Evolutionary conservation across 495 filamentous ascomycete genomes (phyloP).

Genomic region (Xylaria scruposa): DNA sequence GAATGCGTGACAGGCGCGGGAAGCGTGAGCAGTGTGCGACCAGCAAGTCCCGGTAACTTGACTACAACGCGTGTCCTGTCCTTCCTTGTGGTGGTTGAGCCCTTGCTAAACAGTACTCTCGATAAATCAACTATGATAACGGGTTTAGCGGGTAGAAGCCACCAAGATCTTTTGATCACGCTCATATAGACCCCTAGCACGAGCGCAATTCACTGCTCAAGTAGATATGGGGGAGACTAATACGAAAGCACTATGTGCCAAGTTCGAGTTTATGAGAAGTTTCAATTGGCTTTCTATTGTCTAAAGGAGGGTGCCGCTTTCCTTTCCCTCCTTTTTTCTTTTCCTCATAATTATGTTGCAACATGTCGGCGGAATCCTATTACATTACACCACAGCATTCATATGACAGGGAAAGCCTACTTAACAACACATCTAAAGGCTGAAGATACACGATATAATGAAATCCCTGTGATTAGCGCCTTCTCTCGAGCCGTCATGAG

Average conservation of each 20-base stretch:
- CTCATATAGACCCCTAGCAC: background rate
- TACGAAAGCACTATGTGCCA: background rate
- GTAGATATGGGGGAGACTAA: background rate
- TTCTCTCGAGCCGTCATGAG: background rate
- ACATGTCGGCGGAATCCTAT: background rate
- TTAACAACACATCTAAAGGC: background rate
- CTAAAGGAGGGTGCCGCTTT: background rate
- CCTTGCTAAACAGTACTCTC: background rate
- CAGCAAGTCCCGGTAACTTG: background rate
- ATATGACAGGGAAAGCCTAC: conserved; percentile 4
- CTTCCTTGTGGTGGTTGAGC: background rate
- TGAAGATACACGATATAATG: background rate
- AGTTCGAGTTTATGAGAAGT: background rate
- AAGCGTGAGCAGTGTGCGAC: conserved; percentile 8
- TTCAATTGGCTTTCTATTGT: background rate
- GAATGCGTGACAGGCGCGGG: conserved; percentile 4
- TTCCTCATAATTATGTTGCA: background rate
- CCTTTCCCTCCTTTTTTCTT: background rate
- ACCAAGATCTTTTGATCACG: background rate
- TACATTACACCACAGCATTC: conserved; percentile 1
- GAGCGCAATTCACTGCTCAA: background rate
- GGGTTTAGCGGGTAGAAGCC: background rate
- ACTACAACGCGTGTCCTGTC: conserved; percentile 4
- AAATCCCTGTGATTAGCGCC: background rate
- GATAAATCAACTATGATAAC: background rate